phyloP scores from a whole-genome alignment of 805 yeast genomes.

The Clavispora fructus region DNA sequence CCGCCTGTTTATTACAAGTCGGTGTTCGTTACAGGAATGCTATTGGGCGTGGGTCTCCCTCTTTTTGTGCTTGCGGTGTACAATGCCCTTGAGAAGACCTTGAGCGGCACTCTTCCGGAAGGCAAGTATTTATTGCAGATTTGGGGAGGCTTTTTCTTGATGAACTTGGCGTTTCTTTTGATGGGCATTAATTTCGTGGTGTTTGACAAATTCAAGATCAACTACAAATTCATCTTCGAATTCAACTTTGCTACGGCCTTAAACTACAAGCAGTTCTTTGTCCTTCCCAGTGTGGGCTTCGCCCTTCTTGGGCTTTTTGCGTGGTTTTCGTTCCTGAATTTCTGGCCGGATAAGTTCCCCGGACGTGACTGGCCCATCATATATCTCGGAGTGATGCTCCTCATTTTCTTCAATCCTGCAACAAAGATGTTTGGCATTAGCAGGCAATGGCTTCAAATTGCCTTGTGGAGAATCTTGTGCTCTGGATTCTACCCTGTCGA shows the following conservation, averaged over 20 bases:
- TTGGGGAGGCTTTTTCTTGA: slow-evolving; percentile 86
- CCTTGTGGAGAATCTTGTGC: slow-evolving; percentile 64
- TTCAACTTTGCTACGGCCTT: slow-evolving; percentile 65
- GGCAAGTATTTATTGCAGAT: slow-evolving; percentile 67
- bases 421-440: slow-evolving; percentile 53
- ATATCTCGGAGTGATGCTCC: slow-evolving; percentile 50
- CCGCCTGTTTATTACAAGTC: slow-evolving; percentile 32
- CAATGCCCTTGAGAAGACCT: slow-evolving; percentile 41
- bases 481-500: slow-evolving; percentile 94
- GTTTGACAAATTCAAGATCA: slow-evolving; percentile 73
- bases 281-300: slow-evolving; percentile 58
- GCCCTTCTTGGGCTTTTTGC: slow-evolving; percentile 54
- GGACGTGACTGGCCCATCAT: slow-evolving; percentile 79
- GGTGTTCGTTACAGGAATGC: slow-evolving; percentile 60
- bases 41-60: slow-evolving; percentile 68
- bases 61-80: slow-evolving; percentile 57
- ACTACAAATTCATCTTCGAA: slow-evolving; percentile 90
- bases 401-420: slow-evolving; percentile 57
- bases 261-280: slow-evolving; percentile 59
- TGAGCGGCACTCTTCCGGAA: slow-evolving; percentile 42
- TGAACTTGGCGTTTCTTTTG: slow-evolving; percentile 53
- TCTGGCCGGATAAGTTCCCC: slow-evolving; percentile 55
- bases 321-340: slow-evolving; percentile 72
- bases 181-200: slow-evolving; percentile 66
- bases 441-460: slow-evolving; percentile 70